Evolutionary conservation across 345 rosid species (phyloP).

Genomic region (Geranium brycei): DNA sequence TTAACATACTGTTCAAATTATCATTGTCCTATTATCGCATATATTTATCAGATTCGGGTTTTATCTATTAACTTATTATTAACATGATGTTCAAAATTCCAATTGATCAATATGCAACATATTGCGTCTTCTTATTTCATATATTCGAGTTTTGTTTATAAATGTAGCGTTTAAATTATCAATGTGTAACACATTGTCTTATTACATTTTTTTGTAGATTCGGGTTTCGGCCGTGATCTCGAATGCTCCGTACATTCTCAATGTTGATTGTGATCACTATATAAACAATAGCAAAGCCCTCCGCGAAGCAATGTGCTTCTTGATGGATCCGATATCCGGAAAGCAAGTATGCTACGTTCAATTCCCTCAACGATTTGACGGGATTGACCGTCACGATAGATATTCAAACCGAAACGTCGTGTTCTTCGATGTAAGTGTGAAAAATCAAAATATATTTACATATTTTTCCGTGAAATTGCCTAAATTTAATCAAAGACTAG

Average conservation of each 20-base stretch:
- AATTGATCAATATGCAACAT: too few relatives aligned
- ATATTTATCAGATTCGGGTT: too few relatives aligned
- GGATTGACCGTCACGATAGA: constrained; percentile 92
- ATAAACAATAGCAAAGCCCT: constrained; percentile 91
- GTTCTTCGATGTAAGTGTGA: constrained; percentile 77
- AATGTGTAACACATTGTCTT: background rate
- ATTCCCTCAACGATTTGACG: constrained; percentile 98
- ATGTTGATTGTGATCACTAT: constrained; percentile 92
- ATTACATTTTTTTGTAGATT: constrained; percentile 24
- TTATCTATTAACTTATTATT: too few relatives aligned
- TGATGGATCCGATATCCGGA: constrained; percentile 91
- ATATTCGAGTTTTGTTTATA: too few relatives aligned
- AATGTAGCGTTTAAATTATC: background rate
- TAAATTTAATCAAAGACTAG: too few relatives aligned
- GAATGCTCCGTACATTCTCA: constrained; percentile 83
- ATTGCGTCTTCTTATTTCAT: too few relatives aligned
- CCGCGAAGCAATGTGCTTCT: constrained; percentile 97
- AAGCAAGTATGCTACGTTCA: constrained; percentile 95
- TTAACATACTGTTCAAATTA: too few relatives aligned
- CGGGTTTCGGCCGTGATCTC: constrained; percentile 92
- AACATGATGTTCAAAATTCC: too few relatives aligned
- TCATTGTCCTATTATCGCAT: too few relatives aligned
- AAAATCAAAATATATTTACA: background rate
- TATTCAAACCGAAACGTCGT: constrained; percentile 91
- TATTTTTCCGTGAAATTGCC: too few relatives aligned